phyloP scores from a whole-genome alignment of 352 stramenopile species.

The Thraustochytrium striatum region DNA sequence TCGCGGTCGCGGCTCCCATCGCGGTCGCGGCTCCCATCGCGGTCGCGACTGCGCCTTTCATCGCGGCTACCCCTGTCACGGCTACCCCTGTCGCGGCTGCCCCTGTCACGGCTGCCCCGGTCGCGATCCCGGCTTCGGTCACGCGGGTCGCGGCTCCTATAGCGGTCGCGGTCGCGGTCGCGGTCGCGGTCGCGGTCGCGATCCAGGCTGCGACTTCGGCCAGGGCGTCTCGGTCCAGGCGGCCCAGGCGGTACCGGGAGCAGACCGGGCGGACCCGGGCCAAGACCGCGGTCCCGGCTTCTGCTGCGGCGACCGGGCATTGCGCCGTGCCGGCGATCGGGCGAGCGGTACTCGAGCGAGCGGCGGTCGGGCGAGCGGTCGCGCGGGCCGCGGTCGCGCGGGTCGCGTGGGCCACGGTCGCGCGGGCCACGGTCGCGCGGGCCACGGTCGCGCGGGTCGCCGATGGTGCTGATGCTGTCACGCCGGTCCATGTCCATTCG shows the following conservation, averaged over 20 bases:
- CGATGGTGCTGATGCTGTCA: too few species aligned
- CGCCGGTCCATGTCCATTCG: too few species aligned
- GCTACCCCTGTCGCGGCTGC: not conserved
- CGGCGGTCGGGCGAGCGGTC: too few species aligned
- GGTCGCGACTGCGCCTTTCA: not conserved
- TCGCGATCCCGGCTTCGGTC: not conserved
- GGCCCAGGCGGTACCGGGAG: not conserved
- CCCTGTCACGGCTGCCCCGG: not conserved
- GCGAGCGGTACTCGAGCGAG: too few species aligned
- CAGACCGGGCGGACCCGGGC: too few species aligned
- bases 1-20: not conserved
- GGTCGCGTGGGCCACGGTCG: too few species aligned
- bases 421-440: too few species aligned
- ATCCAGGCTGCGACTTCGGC: not conserved
- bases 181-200: not conserved
- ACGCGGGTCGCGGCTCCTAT: not conserved
- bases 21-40: not conserved
- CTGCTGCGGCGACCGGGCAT: not conserved
- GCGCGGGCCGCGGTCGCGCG: too few species aligned
- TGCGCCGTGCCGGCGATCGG: not conserved
- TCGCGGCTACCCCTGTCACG: not conserved
- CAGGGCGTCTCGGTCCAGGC: not conserved
- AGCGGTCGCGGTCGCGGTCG: not conserved
- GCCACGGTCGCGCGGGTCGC: too few species aligned
- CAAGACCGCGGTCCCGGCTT: not conserved